Percentiles rank a stretch among this genome's conserved stretches.
Evolutionary conservation across 805 yeast genomes (phyloP).

Genomic region (Cyberlindnera xylosilytica): DNA sequence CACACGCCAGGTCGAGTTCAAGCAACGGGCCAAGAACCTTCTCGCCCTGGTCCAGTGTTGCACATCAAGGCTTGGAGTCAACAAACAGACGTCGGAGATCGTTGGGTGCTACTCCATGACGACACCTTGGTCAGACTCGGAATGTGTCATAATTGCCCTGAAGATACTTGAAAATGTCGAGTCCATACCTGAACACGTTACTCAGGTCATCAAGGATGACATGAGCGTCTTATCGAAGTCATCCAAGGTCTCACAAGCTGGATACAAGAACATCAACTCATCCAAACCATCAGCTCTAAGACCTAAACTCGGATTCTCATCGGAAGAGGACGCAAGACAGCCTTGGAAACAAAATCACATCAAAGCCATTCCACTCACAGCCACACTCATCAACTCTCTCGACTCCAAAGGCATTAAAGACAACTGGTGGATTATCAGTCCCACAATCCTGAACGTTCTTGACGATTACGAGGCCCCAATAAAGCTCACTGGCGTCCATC

Average conservation of each 20-base stretch:
- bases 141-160: not conserved
- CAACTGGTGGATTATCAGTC: slow-evolving; percentile 27
- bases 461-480: slow-evolving; percentile 29
- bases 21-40: slow-evolving; percentile 1
- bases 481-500: slow-evolving; percentile 22
- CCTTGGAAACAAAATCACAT: slow-evolving; percentile 19
- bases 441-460: slow-evolving; percentile 24
- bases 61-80: too few relatives aligned
- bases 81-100: too few relatives aligned
- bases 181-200: not conserved
- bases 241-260: slow-evolving; percentile 20
- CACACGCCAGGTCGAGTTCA: slow-evolving; percentile 12
- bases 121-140: slow-evolving; percentile 23
- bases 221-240: slow-evolving; percentile 9
- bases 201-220: slow-evolving; percentile 7
- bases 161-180: slow-evolving; percentile 1
- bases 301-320: slow-evolving; percentile 15
- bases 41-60: slow-evolving; percentile 7
- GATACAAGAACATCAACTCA: slow-evolving; percentile 15
- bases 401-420: slow-evolving; percentile 9
- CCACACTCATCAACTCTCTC: slow-evolving; percentile 5
- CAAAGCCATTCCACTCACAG: slow-evolving; percentile 17
- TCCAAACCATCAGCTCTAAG: slow-evolving; percentile 5
- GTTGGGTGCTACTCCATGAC: slow-evolving; percentile 10
- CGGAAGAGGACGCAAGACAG: slow-evolving; percentile 12